Percentiles rank a stretch among this genome's conserved stretches.
Conservation (phyloP, 2,329 filamentous ascomycete genomes). For the Neobulgaria alba region DNA sequence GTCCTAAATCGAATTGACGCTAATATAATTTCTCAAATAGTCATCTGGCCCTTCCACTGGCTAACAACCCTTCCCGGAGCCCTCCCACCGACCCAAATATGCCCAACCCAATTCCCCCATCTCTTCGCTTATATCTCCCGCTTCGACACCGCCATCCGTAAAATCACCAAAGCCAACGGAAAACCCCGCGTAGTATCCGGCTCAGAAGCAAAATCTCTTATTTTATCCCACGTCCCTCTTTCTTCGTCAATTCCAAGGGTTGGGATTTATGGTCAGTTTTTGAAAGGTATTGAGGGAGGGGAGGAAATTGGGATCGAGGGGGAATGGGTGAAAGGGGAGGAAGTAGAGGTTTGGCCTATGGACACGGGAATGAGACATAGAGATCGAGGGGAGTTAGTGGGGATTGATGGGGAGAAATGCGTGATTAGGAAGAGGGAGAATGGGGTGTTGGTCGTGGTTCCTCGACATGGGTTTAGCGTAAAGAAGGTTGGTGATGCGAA, state of each 20-base stretch:
- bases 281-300: slow-evolving; percentile 32
- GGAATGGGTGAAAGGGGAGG: slow-evolving; percentile 39
- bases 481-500: slow-evolving; percentile 6
- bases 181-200: slow-evolving; percentile 41
- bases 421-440: slow-evolving; percentile 44
- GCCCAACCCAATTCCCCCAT: slow-evolving; percentile 44
- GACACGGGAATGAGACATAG: slow-evolving; percentile 52
- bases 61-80: slow-evolving; percentile 45
- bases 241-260: slow-evolving; percentile 1
- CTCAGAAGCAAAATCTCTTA: slow-evolving; percentile 40
- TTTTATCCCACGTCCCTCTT: slow-evolving; percentile 32
- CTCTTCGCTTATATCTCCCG: slow-evolving; percentile 56
- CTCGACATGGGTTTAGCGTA: slow-evolving; percentile 49
- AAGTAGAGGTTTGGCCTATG: slow-evolving; percentile 49
- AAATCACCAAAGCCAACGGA: slow-evolving; percentile 31
- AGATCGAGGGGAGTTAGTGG: slow-evolving; percentile 48
- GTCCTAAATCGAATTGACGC: too few relatives aligned
- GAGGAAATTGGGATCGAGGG: slow-evolving; percentile 43
- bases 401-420: slow-evolving; percentile 44
- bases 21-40: too few relatives aligned
- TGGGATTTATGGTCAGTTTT: slow-evolving; percentile 40
- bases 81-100: slow-evolving; percentile 44
- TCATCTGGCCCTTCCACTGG: slow-evolving; percentile 62
- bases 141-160: slow-evolving; percentile 43
- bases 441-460: slow-evolving; percentile 43